These are phyloP conservation scores for Discostella stelligera DNA, from an alignment of 352 stramenopile genomes.

Conservation along the genomic window DNA sequence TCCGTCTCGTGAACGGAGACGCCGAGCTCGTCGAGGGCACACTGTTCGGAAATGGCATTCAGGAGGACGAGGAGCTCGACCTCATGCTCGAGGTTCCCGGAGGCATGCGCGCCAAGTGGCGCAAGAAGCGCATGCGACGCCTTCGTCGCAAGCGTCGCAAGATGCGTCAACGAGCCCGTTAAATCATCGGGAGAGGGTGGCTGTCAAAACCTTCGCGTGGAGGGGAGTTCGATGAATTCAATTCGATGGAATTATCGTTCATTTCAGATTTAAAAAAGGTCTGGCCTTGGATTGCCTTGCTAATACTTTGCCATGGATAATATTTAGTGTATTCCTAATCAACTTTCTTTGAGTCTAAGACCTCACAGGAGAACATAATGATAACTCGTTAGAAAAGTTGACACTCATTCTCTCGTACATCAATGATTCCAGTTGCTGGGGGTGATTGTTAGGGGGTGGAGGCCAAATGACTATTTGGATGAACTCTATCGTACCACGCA, in stretches of 20 bases:
- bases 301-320: not conserved
- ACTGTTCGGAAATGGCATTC: slow-evolving; percentile 89
- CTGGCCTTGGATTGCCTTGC: not conserved
- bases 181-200: slow-evolving; percentile 81
- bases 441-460: too few species aligned
- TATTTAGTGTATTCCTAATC: slow-evolving; percentile 3
- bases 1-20: slow-evolving; percentile 88
- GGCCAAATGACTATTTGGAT: too few species aligned
- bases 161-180: slow-evolving; percentile 98
- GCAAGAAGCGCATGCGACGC: slow-evolving; percentile 98
- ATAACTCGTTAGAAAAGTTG: too few species aligned
- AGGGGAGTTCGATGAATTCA: too few species aligned
- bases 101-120: slow-evolving; percentile 96
- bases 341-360: too few species aligned
- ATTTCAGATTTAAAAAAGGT: not conserved
- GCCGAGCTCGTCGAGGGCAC: slow-evolving; percentile 82
- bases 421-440: too few species aligned
- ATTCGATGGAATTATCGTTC: too few species aligned
- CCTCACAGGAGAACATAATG: too few species aligned
- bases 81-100: slow-evolving; percentile 89
- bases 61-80: slow-evolving; percentile 90
- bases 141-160: slow-evolving; percentile 97
- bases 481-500: too few species aligned
- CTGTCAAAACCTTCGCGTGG: too few species aligned
- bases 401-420: too few species aligned